phyloP scores from a whole-genome alignment of 148 eudicot genomes.

The Salicornia ramosissima region DNA sequence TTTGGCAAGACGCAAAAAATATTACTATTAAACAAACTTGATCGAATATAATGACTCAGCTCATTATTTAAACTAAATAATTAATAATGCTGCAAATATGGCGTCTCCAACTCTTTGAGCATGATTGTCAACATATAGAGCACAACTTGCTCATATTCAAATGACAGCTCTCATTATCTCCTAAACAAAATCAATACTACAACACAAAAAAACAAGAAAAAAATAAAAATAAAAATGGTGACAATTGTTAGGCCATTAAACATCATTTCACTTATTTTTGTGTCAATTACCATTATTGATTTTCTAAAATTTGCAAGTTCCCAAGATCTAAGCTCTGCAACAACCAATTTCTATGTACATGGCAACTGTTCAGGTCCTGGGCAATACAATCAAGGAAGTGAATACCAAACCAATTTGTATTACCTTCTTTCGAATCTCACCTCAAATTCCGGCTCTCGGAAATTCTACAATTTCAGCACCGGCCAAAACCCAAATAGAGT shows the following conservation, averaged over 20 bases:
- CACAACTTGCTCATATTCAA: too few relatives aligned
- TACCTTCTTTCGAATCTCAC: slow-evolving; percentile 19
- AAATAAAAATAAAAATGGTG: not conserved
- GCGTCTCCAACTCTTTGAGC: too few relatives aligned
- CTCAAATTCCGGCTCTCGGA: slow-evolving; percentile 13
- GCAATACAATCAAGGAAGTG: slow-evolving; percentile 14
- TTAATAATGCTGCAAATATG: too few relatives aligned
- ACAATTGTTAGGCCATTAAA: not conserved
- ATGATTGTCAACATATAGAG: too few relatives aligned
- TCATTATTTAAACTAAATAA: too few relatives aligned
- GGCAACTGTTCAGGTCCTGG: slow-evolving; percentile 9
- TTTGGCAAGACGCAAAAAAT: too few relatives aligned
- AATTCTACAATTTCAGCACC: slow-evolving; percentile 19
- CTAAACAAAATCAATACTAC: too few relatives aligned
- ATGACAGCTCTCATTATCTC: too few relatives aligned
- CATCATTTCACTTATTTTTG: not conserved
- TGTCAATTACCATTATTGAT: not conserved
- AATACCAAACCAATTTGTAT: slow-evolving; percentile 14
- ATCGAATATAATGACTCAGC: too few relatives aligned
- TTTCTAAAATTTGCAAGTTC: slow-evolving; percentile 8
- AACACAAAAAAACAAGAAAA: too few relatives aligned
- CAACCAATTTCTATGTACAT: not conserved
- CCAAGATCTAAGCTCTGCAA: not conserved
- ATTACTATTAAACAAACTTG: too few relatives aligned
- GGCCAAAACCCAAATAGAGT: slow-evolving; percentile 13